Base-by-base conservation (phyloP, 2,329 filamentous ascomycete genomes). In the Fusarium mexicanum region DNA sequence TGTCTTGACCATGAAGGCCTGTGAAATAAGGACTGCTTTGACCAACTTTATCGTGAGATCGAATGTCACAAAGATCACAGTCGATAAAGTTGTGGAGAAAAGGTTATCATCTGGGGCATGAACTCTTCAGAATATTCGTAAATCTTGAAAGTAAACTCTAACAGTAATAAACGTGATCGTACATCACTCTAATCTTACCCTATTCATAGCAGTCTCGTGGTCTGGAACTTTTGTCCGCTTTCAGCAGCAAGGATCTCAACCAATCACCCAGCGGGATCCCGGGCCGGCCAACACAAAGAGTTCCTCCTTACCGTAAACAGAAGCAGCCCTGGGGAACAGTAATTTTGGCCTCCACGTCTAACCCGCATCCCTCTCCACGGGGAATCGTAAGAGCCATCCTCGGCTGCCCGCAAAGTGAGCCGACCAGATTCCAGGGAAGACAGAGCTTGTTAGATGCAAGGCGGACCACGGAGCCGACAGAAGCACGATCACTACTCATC, bases 381-480 rank as follows among this genome's bases (percentile, higher is more conserved):
- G 31, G 26, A 47, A 54, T 67, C 51, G 43, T 50, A 33, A 57
- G 65, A 60, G 47, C 24, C n/a, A 51, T 22, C 33, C 33, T 43
- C 69, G 70, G 73, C 59, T 64, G 29, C 37, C 58, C 69, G 60
- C 67, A 41, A 50, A 62, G 37, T 58, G 65, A 54, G 40, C 60
- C 60, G 69, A 62, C 20, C 26, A 37, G 46, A 22, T 33, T 41
- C 37, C 48, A 44, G 46, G 17, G 24, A 37, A n/a, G 35, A 24
- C 14, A 43, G 26, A 41, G 22, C 43, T 35, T 8, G 40, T 7
- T 22, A 35, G 24, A 68, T 43, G 33, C 57, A 53, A 37, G 37
- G 47, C 73, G 73, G 73, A 57, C 60, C 69, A 71, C 3, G 37
- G 47, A 73, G 57, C 73, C 73, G 73, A 73, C 22, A 67, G 48